phyloP scores from a whole-genome alignment of 2,329 filamentous ascomycete genomes.

The Sarocladium kiliense region DNA sequence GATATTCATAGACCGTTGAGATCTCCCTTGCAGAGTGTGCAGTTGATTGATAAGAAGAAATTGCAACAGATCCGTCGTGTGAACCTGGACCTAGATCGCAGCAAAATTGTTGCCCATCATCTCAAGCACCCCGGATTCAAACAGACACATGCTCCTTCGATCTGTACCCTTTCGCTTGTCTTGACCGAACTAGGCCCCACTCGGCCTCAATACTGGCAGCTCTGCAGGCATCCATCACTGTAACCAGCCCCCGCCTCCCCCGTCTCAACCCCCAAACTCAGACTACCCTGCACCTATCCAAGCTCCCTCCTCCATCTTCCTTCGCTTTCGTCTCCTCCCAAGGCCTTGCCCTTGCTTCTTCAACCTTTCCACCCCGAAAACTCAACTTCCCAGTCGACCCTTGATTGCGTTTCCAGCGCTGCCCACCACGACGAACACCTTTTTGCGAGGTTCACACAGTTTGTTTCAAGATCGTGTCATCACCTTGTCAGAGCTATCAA shows the following conservation, averaged over 20 bases:
- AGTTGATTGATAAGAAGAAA: too few relatives aligned
- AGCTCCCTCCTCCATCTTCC: slow-evolving; percentile 4
- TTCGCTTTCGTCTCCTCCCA: slow-evolving; percentile 5
- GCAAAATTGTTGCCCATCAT: too few relatives aligned
- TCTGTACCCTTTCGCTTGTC: neutral
- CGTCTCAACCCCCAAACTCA: neutral
- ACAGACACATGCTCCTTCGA: neutral
- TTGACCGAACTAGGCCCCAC: slow-evolving; percentile 2
- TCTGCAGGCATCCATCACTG: neutral
- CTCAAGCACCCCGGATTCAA: neutral
- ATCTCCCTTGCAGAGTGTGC: too few relatives aligned
- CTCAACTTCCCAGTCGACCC: neutral
- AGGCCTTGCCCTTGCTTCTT: slow-evolving; percentile 1
- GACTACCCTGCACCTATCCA: neutral
- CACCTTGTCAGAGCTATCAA: neutral
- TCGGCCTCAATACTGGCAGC: neutral
- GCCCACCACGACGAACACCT: neutral
- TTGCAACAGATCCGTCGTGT: too few relatives aligned
- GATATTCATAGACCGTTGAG: neutral
- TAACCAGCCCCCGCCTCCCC: neutral
- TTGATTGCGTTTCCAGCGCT: slow-evolving; percentile 1
- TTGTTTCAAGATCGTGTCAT: neutral
- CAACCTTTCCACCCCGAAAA: slow-evolving; percentile 1
- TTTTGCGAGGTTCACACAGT: neutral
- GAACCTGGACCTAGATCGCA: too few relatives aligned